phyloP scores from a whole-genome alignment of 2,329 filamentous ascomycete species.

The Verticillium zaregamsianum region DNA sequence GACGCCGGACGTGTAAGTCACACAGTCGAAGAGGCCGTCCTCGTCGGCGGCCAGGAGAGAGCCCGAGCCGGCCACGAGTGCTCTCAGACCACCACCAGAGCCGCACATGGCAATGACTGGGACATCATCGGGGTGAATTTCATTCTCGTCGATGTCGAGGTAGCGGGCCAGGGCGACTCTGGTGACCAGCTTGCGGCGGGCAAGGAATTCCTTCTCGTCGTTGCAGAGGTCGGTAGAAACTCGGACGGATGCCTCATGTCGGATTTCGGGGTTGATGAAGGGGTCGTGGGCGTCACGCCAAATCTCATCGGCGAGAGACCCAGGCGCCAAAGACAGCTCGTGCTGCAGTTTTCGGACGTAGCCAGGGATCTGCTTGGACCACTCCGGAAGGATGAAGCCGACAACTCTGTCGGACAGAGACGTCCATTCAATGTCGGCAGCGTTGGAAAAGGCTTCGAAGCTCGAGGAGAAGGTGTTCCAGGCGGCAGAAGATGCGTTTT shows the following conservation, averaged over 20 bases:
- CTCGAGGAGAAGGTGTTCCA: conserved; percentile 44
- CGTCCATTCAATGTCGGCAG: conserved; percentile 52
- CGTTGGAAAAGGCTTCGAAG: conserved; percentile 50
- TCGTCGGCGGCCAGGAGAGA: conserved; percentile 82
- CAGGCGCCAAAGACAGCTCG: conserved; percentile 82
- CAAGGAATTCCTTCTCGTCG: conserved; percentile 74
- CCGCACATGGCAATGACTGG: conserved; percentile 92
- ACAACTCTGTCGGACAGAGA: conserved; percentile 56
- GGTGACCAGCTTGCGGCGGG: conserved; percentile 64
- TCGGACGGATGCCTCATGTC: conserved; percentile 74
- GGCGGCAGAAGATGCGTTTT: conserved; percentile 24
- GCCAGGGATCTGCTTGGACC: conserved; percentile 71
- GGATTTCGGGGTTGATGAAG: conserved; percentile 79
- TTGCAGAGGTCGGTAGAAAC: conserved; percentile 76
- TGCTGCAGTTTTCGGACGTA: conserved; percentile 79
- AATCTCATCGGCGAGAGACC: conserved; percentile 86
- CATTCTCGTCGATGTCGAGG: conserved; percentile 69
- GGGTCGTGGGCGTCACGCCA: conserved; percentile 89
- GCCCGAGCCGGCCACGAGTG: conserved; percentile 84
- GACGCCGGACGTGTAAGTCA: conserved; percentile 92
- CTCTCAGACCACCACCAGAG: conserved; percentile 85
- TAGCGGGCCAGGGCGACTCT: conserved; percentile 76
- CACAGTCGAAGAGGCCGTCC: conserved; percentile 86
- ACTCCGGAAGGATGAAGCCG: conserved; percentile 73
- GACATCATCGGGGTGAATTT: conserved; percentile 89